phyloP scores from a whole-genome alignment of 2,329 filamentous ascomycete species.

The Penicillium sp. region DNA sequence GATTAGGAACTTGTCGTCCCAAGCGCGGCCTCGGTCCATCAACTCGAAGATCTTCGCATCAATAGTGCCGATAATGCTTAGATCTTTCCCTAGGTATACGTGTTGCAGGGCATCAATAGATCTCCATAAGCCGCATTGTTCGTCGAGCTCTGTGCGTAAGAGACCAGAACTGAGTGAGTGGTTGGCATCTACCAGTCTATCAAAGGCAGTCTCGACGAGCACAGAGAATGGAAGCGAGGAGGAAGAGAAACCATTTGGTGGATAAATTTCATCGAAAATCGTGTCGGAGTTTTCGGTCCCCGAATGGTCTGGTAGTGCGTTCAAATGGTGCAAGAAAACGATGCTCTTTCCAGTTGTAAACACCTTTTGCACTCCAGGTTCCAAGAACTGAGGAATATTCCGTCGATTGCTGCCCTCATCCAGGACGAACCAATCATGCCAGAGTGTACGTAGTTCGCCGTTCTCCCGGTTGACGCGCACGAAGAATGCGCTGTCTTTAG shows the following conservation, averaged over 20 bases:
- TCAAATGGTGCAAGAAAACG: slow-evolving; percentile 71
- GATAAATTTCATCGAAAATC: slow-evolving; percentile 27
- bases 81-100: slow-evolving; percentile 73
- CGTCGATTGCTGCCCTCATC: slow-evolving; percentile 54
- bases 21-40: slow-evolving; percentile 58
- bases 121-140: slow-evolving; percentile 61
- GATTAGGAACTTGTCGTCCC: slow-evolving; percentile 77
- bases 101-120: slow-evolving; percentile 63
- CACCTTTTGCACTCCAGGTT: slow-evolving; percentile 63
- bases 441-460: slow-evolving; percentile 60
- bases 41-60: slow-evolving; percentile 67
- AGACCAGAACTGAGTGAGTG: slow-evolving; percentile 64
- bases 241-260: slow-evolving; percentile 37
- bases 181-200: slow-evolving; percentile 70
- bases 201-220: slow-evolving; percentile 65
- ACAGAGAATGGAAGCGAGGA: slow-evolving; percentile 51
- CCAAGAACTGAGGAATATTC: slow-evolving; percentile 69
- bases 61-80: slow-evolving; percentile 61
- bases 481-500: slow-evolving; percentile 68
- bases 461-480: slow-evolving; percentile 56
- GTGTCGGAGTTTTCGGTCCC: slow-evolving; percentile 30
- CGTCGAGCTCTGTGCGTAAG: slow-evolving; percentile 62
- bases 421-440: slow-evolving; percentile 69
- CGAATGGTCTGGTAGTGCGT: slow-evolving; percentile 34
- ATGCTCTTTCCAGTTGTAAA: slow-evolving; percentile 87